Evolutionary conservation across 768 basidiomycete species (phyloP).

Genomic region (Cytidiella melzeri): DNA sequence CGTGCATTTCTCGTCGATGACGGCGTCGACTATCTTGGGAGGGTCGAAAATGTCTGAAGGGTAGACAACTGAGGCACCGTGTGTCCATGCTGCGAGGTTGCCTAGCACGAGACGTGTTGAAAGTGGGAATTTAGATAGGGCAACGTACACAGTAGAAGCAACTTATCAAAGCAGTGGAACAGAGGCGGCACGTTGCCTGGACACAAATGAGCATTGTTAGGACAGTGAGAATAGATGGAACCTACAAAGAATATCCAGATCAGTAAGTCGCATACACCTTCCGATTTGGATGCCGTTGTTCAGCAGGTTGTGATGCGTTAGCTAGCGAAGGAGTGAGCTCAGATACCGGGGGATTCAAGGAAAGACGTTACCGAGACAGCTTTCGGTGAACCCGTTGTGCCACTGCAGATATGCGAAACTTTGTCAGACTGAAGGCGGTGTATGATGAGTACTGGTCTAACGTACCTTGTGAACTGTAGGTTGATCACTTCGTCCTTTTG

Average conservation of each 20-base stretch:
- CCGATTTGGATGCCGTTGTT: conserved; percentile 74
- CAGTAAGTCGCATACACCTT: conserved; percentile 61
- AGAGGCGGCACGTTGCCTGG: conserved; percentile 78
- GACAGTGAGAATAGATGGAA: conserved; percentile 1
- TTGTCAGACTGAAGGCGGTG: too few relatives aligned
- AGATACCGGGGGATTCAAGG: not conserved
- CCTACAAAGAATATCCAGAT: conserved; percentile 65
- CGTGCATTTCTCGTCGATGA: conserved; percentile 66
- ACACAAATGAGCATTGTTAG: not conserved
- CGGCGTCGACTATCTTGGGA: conserved; percentile 58
- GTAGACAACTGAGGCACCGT: conserved; percentile 72
- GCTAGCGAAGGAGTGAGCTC: conserved; percentile 29
- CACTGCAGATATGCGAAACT: conserved; percentile 44
- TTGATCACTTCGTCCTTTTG: conserved; percentile 70
- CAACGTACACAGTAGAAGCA: not conserved
- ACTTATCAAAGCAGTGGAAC: conserved; percentile 90
- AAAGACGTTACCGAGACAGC: conserved; percentile 62
- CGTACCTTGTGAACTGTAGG: conserved; percentile 79
- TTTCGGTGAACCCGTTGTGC: conserved; percentile 77
- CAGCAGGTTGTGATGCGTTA: conserved; percentile 73
- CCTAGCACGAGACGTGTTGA: conserved; percentile 69
- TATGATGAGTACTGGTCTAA: not conserved
- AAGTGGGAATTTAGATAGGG: conserved; percentile 5
- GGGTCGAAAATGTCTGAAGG: conserved; percentile 63
- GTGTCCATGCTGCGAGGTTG: conserved; percentile 72